These are phyloP conservation scores for Penicillium ochrochloron DNA, from an alignment of 495 filamentous ascomycete genomes.

Conservation along the genomic window DNA sequence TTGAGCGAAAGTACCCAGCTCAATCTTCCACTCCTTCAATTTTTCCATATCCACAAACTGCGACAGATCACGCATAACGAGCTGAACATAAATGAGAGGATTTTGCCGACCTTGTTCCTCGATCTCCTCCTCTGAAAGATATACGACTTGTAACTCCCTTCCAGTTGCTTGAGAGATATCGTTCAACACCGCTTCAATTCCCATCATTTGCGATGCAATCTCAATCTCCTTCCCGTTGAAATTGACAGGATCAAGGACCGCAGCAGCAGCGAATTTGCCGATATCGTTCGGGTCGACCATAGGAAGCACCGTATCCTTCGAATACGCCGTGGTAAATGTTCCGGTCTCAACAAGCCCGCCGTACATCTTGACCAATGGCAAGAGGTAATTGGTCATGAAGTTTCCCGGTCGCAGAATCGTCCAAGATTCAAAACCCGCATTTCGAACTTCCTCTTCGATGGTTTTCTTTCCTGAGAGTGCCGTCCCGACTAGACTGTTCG, in stretches of 20 bases:
- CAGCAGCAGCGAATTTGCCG: slow-evolving; percentile 49
- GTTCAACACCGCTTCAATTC: slow-evolving; percentile 35
- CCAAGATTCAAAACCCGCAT: slow-evolving; percentile 42
- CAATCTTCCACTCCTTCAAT: slow-evolving; percentile 37
- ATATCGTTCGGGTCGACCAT: slow-evolving; percentile 55
- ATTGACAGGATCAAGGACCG: slow-evolving; percentile 41
- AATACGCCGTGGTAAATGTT: slow-evolving; percentile 38
- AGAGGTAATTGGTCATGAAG: slow-evolving; percentile 57
- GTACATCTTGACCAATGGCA: slow-evolving; percentile 41
- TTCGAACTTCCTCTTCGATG: slow-evolving; percentile 40
- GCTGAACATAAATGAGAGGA: slow-evolving; percentile 36
- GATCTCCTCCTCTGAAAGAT: slow-evolving; percentile 46
- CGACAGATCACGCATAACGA: slow-evolving; percentile 34
- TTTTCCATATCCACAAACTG: slow-evolving; percentile 42
- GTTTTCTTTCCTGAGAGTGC: slow-evolving; percentile 39
- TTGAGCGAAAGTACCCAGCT: slow-evolving; percentile 38
- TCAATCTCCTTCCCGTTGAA: slow-evolving; percentile 45
- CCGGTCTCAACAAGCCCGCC: slow-evolving; percentile 41
- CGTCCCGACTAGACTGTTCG: slow-evolving; percentile 27
- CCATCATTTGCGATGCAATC: slow-evolving; percentile 44
- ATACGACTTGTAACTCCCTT: slow-evolving; percentile 37
- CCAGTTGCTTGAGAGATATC: slow-evolving; percentile 37
- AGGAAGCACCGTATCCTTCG: slow-evolving; percentile 36
- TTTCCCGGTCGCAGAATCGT: slow-evolving; percentile 50
- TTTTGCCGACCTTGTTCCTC: slow-evolving; percentile 31